A percentile compares a stretch with the other conserved stretches of the same genome.
phyloP scores from a whole-genome alignment of 2,329 filamentous ascomycete genomes.

The Ambrosiella cleistominuta region DNA sequence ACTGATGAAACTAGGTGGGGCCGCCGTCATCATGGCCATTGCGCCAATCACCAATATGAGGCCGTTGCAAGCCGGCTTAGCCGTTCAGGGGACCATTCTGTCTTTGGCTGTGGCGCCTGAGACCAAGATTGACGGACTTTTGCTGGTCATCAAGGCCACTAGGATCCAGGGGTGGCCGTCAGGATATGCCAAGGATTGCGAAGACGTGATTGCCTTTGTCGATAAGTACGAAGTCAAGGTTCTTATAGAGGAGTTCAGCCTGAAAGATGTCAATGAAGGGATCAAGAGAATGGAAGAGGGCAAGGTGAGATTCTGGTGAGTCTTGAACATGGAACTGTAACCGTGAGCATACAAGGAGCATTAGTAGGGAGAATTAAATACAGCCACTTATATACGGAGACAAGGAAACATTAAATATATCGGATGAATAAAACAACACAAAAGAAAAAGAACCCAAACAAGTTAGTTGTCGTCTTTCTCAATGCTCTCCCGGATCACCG shows the following conservation, averaged over 20 bases:
- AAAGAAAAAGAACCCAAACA: too few species aligned
- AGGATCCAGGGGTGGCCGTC: conserved; percentile 47
- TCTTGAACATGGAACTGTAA: conserved; percentile 22
- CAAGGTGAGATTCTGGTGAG: conserved; percentile 29
- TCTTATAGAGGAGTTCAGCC: conserved; percentile 45
- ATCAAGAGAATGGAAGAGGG: conserved; percentile 25
- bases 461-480: too few species aligned
- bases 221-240: conserved; percentile 43
- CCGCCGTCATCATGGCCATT: conserved; percentile 42
- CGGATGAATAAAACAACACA: too few species aligned
- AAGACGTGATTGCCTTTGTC: conserved; percentile 51
- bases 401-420: too few species aligned
- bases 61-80: conserved; percentile 37
- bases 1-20: conserved; percentile 41
- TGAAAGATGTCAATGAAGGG: conserved; percentile 32
- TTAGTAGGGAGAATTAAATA: neutral
- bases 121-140: conserved; percentile 24
- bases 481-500: too few species aligned
- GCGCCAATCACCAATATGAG: conserved; percentile 35
- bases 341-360: neutral
- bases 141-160: conserved; percentile 32
- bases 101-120: conserved; percentile 33
- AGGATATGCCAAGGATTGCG: conserved; percentile 43
- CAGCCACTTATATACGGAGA: neutral
- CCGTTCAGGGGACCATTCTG: conserved; percentile 37